These are phyloP conservation scores for Myriosclerotinia scirpicola DNA, from an alignment of 2,329 filamentous ascomycete species.

Conservation along the genomic window DNA sequence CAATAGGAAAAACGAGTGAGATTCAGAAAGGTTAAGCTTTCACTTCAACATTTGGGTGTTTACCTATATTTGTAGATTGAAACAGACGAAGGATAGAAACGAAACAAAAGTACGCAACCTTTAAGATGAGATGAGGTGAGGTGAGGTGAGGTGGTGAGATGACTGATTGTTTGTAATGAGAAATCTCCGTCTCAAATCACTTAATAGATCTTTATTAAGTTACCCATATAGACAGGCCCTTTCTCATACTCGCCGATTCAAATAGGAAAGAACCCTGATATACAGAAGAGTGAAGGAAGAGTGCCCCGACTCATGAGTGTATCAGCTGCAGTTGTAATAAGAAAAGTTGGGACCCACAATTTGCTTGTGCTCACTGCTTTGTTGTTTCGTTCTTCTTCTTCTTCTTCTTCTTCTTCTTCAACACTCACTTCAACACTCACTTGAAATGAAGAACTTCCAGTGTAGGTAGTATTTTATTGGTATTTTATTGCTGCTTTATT, in stretches of 20 bases:
- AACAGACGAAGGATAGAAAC: not conserved
- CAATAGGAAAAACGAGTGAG: not conserved
- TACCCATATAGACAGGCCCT: not conserved
- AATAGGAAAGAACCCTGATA: conserved; percentile 17
- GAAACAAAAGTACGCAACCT: not conserved
- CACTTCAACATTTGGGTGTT: not conserved
- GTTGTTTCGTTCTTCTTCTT: not conserved
- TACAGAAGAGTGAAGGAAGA: not conserved
- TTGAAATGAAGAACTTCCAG: not conserved
- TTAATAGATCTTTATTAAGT: conserved; percentile 2
- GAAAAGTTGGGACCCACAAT: not conserved
- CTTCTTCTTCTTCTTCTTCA: not conserved
- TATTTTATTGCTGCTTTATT: too few relatives aligned
- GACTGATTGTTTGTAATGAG: conserved; percentile 2
- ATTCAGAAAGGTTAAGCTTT: not conserved
- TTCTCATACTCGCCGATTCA: not conserved
- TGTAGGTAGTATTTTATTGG: too few relatives aligned
- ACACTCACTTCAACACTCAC: not conserved
- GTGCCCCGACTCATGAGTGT: not conserved
- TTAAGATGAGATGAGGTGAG: not conserved
- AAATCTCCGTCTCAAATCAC: not conserved
- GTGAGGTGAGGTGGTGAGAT: not conserved
- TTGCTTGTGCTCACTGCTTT: not conserved
- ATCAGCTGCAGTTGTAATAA: not conserved
- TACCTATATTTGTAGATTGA: not conserved